These are phyloP conservation scores for Citrullus amarus DNA, from an alignment of 306 rosid genomes.

Conservation along the genomic window DNA sequence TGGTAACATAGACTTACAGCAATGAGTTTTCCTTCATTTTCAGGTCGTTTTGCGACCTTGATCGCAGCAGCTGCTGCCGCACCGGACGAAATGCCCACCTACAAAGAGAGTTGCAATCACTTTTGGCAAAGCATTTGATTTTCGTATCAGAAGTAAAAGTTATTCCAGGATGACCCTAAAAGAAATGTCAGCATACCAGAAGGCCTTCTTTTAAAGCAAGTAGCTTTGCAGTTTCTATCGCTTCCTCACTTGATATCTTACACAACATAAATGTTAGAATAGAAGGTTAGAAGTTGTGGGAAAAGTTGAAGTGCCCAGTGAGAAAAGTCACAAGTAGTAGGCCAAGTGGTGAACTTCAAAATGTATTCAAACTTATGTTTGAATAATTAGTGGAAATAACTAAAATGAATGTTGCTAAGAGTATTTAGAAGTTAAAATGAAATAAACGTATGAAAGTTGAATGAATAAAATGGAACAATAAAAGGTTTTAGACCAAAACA, in stretches of 20 bases:
- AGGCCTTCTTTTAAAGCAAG: constrained; percentile 77
- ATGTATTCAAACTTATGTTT: not conserved
- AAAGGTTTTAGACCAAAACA: not conserved
- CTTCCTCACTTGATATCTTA: constrained; percentile 59
- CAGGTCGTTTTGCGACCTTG: constrained; percentile 53
- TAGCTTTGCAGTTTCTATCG: constrained; percentile 55
- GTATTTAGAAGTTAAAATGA: not conserved
- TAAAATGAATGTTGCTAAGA: not conserved
- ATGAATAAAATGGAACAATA: not conserved
- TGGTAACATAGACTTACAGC: constrained; percentile 35
- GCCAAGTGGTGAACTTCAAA: not conserved
- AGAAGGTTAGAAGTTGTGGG: not conserved
- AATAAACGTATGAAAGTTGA: not conserved
- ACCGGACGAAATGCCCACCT: constrained; percentile 83
- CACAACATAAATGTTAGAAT: not conserved
- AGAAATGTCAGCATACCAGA: constrained; percentile 29
- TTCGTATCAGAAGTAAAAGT: not conserved
- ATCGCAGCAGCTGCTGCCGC: constrained; percentile 72
- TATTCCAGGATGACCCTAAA: not conserved
- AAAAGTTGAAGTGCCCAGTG: not conserved
- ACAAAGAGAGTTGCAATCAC: constrained; percentile 1
- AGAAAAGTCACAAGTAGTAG: not conserved
- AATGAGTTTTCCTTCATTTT: constrained; percentile 67
- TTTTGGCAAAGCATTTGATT: not conserved
- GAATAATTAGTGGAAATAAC: not conserved